These are phyloP conservation scores for Chaetomidium leptoderma DNA, from an alignment of 495 filamentous ascomycete species.

Conservation along the genomic window DNA sequence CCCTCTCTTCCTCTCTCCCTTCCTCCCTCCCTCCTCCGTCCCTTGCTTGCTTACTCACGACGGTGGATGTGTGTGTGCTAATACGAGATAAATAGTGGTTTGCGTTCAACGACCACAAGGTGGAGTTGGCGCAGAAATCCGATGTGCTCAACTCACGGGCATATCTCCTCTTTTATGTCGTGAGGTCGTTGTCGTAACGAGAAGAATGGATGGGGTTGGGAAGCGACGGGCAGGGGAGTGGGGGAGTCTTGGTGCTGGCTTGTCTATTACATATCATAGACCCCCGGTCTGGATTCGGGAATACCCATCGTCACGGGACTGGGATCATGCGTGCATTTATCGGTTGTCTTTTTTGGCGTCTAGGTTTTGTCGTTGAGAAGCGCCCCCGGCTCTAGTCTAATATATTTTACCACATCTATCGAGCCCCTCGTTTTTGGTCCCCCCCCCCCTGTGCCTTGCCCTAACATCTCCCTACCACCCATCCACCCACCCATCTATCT, in stretches of 20 bases:
- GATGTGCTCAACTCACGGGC: slow-evolving; percentile 79
- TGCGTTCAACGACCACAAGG: slow-evolving; percentile 85
- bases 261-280: background rate
- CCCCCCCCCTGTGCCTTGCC: no score
- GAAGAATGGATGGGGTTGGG: background rate
- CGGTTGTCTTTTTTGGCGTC: no score
- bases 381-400: no score
- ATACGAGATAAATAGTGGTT: slow-evolving; percentile 61
- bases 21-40: background rate
- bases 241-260: background rate
- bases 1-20: background rate
- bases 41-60: no score
- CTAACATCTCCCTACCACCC: no score
- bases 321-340: background rate
- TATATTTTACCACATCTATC: no score
- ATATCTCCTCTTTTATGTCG: slow-evolving; percentile 83
- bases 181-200: slow-evolving; percentile 53
- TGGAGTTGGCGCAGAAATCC: slow-evolving; percentile 69
- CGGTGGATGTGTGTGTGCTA: background rate
- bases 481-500: no score
- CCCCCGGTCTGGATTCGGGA: background rate
- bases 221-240: background rate
- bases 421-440: no score
- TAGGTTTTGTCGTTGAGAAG: no score
- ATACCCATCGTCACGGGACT: background rate